Base-by-base conservation (phyloP, 2,329 filamentous ascomycete species). In the Basipetospora chlamydospora region DNA sequence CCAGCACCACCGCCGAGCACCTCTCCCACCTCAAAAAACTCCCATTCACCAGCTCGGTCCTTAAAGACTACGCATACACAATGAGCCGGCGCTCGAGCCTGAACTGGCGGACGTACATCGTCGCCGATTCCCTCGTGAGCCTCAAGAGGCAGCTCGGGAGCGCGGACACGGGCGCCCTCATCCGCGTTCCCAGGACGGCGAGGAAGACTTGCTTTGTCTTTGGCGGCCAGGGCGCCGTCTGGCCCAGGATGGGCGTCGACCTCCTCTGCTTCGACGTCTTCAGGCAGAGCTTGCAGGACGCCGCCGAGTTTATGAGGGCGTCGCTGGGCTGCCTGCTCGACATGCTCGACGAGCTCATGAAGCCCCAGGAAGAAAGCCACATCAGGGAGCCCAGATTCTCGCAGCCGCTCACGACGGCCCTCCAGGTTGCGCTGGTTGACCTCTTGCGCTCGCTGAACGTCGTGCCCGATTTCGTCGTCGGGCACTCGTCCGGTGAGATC, bases 401-500 rank as follows among this genome's bases (percentile, higher is more conserved):
- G n/a, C 60, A 65, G 43, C 61, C 63, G 33, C 41, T 50, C 5
- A 63, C 55, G 41, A 64, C 61, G 0, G 61, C 64, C 0, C 43
- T 71, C 3, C 67, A 72, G 44, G 47, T 72, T 3, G 59, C 58
- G 2, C 44, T 70, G 6, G 56, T 59, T 0, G 52, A 60, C 11
- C 49, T 70, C 3, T 47, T 71, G 1, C 31, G 53, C 18, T 57
- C 58, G 3, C n/a, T n/a, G n/a, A n/a, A n/a, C n/a, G 67, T 58
- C 56, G 55, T 53, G 1, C 49, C 69, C 13, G 42, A 40, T 8
- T 60, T 64, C 0, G 61, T 66, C 0, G 49, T 55, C 3, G 62
- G 65, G 1, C 65, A 69, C 43, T 66, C 62, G 0, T 58, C 53
- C 33, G 65, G 65, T 12, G 65, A 70, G 39, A 66, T 67, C 21